Percentiles rank a stretch among this genome's conserved stretches.
Evolutionary conservation across 2,329 filamentous ascomycete species (phyloP).

Genomic region (Talaromyces pinophilus): DNA sequence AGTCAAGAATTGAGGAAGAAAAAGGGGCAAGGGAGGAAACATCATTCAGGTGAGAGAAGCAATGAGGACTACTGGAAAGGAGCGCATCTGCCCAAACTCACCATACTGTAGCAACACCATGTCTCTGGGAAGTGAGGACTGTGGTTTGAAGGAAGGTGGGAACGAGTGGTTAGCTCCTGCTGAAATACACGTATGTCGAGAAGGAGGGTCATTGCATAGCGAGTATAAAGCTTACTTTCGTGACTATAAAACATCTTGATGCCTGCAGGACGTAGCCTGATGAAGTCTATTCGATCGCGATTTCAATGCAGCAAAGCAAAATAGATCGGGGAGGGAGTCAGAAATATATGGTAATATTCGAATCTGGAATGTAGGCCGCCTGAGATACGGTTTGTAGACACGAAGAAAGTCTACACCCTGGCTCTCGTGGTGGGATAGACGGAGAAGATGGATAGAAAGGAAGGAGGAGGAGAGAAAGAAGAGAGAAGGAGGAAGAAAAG

Average conservation of each 20-base stretch:
- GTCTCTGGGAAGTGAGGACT: slow-evolving; percentile 80
- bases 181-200: slow-evolving; percentile 3
- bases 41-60: slow-evolving; percentile 1
- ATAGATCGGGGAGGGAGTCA: neutral
- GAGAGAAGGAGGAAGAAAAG: slow-evolving; percentile 13
- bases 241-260: slow-evolving; percentile 87
- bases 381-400: neutral
- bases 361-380: neutral
- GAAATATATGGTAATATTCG: neutral
- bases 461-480: slow-evolving; percentile 16
- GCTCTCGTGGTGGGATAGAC: neutral
- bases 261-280: neutral
- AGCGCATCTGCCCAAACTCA: slow-evolving; percentile 47
- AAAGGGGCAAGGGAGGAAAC: neutral
- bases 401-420: slow-evolving; percentile 1
- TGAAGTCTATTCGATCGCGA: neutral
- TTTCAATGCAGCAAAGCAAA: neutral
- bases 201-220: neutral
- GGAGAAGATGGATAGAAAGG: slow-evolving; percentile 16
- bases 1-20: neutral
- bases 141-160: slow-evolving; percentile 16
- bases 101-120: slow-evolving; percentile 96
- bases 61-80: slow-evolving; percentile 11
- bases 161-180: slow-evolving; percentile 7
- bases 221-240: slow-evolving; percentile 65